A percentile compares a stretch with the other conserved stretches of the same genome.
These are phyloP conservation scores for Protomyces macrosporus DNA, from an alignment of 1,139 yeast genomes.

Conservation along the genomic window DNA sequence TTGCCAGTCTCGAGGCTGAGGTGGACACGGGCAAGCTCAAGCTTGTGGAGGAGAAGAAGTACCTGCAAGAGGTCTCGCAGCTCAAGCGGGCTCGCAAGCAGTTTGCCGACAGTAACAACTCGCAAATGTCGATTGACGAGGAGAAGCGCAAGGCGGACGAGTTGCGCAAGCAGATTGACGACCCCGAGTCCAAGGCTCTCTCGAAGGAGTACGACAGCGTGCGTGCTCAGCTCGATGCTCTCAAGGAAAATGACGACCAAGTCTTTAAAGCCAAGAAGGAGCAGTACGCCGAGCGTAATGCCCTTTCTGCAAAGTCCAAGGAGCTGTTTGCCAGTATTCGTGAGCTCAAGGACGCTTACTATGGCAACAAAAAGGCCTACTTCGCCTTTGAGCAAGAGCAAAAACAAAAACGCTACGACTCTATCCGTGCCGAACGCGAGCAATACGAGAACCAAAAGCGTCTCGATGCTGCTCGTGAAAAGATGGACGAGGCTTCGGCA, in stretches of 20 bases:
- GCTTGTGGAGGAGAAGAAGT: constrained; percentile 85
- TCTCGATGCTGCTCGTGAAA: constrained; percentile 47
- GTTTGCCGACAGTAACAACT: constrained; percentile 65
- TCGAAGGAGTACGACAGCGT: constrained; percentile 53
- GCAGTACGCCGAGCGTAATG: constrained; percentile 61
- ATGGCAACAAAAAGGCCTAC: constrained; percentile 60
- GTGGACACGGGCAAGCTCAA: constrained; percentile 77
- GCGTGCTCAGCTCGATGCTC: constrained; percentile 58
- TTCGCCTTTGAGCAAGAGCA: constrained; percentile 60
- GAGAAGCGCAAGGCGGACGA: constrained; percentile 73
- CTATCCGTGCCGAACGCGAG: constrained; percentile 52
- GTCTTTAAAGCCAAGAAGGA: constrained; percentile 62
- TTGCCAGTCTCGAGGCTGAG: constrained; percentile 61
- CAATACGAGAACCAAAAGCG: constrained; percentile 40
- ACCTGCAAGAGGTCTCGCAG: constrained; percentile 76
- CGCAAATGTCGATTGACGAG: constrained; percentile 72
- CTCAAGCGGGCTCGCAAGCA: constrained; percentile 79
- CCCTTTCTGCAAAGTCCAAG: constrained; percentile 64
- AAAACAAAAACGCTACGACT: constrained; percentile 49
- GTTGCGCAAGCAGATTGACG: constrained; percentile 62
- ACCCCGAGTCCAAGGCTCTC: constrained; percentile 58
- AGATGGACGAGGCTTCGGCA: constrained; percentile 65
- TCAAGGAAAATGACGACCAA: constrained; percentile 57
- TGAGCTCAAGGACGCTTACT: constrained; percentile 61
- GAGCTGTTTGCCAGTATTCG: constrained; percentile 60